These are phyloP conservation scores for Allantophomopsis cytisporea DNA, from an alignment of 2,329 filamentous ascomycete species.

Conservation along the genomic window DNA sequence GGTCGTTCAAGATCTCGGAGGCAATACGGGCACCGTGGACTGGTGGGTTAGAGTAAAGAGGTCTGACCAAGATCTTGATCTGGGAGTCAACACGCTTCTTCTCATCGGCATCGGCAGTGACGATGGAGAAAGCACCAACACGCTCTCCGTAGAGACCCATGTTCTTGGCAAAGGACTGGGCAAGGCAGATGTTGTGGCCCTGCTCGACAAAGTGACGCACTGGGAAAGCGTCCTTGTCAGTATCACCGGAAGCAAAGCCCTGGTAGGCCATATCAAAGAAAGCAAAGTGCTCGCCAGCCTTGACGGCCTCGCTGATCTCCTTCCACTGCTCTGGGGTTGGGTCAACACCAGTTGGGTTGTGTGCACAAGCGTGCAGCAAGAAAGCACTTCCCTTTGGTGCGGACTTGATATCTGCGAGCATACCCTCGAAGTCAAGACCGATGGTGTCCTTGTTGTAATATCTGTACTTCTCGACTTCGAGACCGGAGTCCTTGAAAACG, in stretches of 20 bases:
- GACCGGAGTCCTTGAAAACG: constrained; percentile 85
- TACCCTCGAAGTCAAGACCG: constrained; percentile 90
- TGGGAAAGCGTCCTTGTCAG: constrained; percentile 84
- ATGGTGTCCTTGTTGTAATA: constrained; percentile 99
- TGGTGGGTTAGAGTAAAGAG: constrained; percentile 96
- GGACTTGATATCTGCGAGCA: constrained; percentile 80
- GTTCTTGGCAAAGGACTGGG: constrained; percentile 98
- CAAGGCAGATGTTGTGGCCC: constrained; percentile 77
- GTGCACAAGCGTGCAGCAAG: constrained; percentile 90
- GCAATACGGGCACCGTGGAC: constrained; percentile 94
- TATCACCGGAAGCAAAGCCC: constrained; percentile 88
- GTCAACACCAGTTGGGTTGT: constrained; percentile 96
- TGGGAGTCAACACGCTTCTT: constrained; percentile 94
- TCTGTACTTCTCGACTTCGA: constrained; percentile 87
- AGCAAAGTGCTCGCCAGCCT: constrained; percentile 75
- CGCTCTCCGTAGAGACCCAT: constrained; percentile 99
- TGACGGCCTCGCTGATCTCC: constrained; percentile 76
- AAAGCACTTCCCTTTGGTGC: constrained; percentile 80
- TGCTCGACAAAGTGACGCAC: constrained; percentile 86
- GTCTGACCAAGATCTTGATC: constrained; percentile 95
- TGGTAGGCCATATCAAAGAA: constrained; percentile 99
- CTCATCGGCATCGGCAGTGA: constrained; percentile 74
- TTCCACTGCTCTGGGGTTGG: constrained; percentile 86
- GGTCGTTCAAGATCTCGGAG: constrained; percentile 78
- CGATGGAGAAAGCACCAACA: constrained; percentile 90